Base-by-base conservation (phyloP, 2,329 filamentous ascomycete species). In the Cladosporium oxysporum region DNA sequence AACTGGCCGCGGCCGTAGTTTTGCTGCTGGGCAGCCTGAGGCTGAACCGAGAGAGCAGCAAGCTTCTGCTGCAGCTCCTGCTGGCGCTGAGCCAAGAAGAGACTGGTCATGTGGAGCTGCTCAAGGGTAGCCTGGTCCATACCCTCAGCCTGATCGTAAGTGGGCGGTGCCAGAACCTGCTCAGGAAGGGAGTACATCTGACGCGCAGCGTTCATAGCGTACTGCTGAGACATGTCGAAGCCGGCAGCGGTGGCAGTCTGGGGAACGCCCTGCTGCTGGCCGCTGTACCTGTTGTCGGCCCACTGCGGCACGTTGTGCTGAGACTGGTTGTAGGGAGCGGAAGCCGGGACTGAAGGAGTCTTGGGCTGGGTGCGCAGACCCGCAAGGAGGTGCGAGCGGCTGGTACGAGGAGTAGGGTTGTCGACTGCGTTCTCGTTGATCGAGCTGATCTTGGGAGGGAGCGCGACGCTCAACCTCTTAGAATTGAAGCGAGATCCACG, bases 1-100 rank as follows among this genome's bases (percentile, higher is more conserved):
- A 81, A 80, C 7, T 79, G 74, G 62, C 81, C 81, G 33, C 63
- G 61, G 29, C 67, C 35, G 57, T 68, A 67, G 61, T 69, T 66
- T 66, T 75, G 74, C 58, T 68, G 65, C 35, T 63, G 67, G 28
- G 53, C n/a, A 70, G 87, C 88, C 77, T 93, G 90, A 67, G 92
- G 90, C 44, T 91, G 91, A 62, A 89, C 88, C 74, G 94, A 95
- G 28, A 97, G 88, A 70, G 83, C 91, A 71, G 92, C 87, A 71
- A 98, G 85, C 81, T 98, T 93, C 81, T 97, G 93, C 80, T 98
- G 93, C 62, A 98, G 87, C 70, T 91, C 90, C 81, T 97, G 93
- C 80, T 98, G 94, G 80, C 97, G 93, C 76, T 97, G 92, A 49
- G 93, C 92, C 60, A 99, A 85, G 76, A 96, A 96, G 76, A 95